A percentile compares a stretch with the other conserved stretches of the same genome.
Evolutionary conservation across 1,139 yeast genomes (phyloP).

Genomic region (Suhomyces choctaworum): DNA sequence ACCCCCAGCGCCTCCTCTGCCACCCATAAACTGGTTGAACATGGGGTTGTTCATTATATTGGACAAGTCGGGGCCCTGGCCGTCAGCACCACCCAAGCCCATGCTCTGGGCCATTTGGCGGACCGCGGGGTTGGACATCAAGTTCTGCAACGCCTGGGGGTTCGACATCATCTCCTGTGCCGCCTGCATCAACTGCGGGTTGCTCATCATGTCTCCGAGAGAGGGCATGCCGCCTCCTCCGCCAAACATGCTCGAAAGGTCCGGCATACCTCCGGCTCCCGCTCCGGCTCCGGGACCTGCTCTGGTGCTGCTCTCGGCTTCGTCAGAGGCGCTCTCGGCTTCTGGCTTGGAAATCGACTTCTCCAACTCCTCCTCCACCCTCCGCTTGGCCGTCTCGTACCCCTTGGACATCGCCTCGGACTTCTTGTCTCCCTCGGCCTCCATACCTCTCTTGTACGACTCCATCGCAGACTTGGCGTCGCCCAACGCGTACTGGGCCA

Average conservation of each 20-base stretch:
- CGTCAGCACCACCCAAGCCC: constrained; percentile 59
- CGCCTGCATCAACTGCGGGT: constrained; percentile 89
- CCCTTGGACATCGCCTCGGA: constrained; percentile 93
- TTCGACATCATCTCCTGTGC: constrained; percentile 92
- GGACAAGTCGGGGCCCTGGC: constrained; percentile 54
- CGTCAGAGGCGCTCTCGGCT: constrained; percentile 23
- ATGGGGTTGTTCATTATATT: constrained; percentile 81
- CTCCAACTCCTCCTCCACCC: constrained; percentile 74
- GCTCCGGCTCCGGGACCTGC: constrained; percentile 46
- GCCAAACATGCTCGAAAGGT: constrained; percentile 62
- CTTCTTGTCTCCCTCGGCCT: constrained; percentile 80
- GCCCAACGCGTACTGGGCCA: constrained; percentile 88
- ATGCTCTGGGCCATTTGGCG: constrained; percentile 75
- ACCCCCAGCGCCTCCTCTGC: constrained; percentile 16
- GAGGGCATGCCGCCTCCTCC: constrained; percentile 59
- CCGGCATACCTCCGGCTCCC: constrained; percentile 75
- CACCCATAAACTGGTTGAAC: constrained; percentile 59
- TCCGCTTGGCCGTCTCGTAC: constrained; percentile 86
- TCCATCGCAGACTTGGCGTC: constrained; percentile 86
- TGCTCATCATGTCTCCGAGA: constrained; percentile 66
- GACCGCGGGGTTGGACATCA: constrained; percentile 80
- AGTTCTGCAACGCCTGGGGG: constrained; percentile 72
- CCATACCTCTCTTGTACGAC: constrained; percentile 86
- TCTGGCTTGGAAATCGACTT: constrained; percentile 35
- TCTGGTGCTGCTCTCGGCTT: constrained; percentile 21